A percentile compares a stretch with the other conserved stretches of the same genome.
These are phyloP conservation scores for Melampsora occidentalis DNA, from an alignment of 1,284 basidiomycete species.

Conservation along the genomic window DNA sequence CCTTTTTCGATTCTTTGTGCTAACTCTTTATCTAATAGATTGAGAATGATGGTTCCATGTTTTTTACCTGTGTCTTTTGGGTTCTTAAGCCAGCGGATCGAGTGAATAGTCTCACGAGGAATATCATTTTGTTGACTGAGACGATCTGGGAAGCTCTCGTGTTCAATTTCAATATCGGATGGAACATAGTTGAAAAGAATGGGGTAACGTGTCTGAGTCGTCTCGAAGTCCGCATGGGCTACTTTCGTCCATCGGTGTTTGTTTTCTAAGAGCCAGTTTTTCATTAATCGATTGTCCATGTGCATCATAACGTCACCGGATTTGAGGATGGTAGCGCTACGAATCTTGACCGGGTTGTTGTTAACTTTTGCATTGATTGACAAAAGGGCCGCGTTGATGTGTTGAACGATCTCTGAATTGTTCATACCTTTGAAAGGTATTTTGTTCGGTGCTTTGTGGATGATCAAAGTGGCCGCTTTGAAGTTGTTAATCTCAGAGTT, in stretches of 20 bases:
- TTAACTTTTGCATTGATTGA: not conserved
- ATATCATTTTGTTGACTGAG: too few relatives aligned
- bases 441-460: not conserved
- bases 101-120: too few relatives aligned
- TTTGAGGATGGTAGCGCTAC: not conserved
- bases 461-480: not conserved
- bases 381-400: not conserved
- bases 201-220: not conserved
- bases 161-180: not conserved
- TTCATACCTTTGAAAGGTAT: not conserved
- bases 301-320: slow-evolving; percentile 14
- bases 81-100: not conserved
- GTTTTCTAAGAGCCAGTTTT: slow-evolving; percentile 8
- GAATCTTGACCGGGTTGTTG: not conserved
- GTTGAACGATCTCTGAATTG: not conserved
- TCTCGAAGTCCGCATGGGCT: not conserved
- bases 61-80: too few relatives aligned
- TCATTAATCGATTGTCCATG: not conserved
- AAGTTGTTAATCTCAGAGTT: too few relatives aligned
- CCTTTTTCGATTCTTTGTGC: not conserved
- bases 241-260: slow-evolving; percentile 16
- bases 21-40: too few relatives aligned
- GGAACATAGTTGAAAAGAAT: not conserved
- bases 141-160: too few relatives aligned
- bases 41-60: too few relatives aligned